These are phyloP conservation scores for Brassica rapa DNA, from an alignment of 345 rosid species.

Conservation along the genomic window DNA sequence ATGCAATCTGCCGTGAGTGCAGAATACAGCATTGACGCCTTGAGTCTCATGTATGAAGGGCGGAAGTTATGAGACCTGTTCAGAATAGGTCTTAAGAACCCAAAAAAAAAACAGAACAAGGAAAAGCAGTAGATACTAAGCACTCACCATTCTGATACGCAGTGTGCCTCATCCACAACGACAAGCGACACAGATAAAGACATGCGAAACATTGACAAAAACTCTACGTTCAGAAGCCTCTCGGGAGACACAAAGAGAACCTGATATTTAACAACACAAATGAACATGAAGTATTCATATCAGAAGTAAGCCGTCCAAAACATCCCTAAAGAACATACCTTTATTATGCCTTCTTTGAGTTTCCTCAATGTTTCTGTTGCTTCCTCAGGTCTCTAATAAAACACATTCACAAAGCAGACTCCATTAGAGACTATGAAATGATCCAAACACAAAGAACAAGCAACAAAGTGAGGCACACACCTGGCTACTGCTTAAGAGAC, in stretches of 20 bases:
- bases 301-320: not conserved
- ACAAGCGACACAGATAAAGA: constrained; percentile 62
- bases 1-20: constrained; percentile 66
- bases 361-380: constrained; percentile 65
- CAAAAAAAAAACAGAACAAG: not conserved
- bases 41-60: constrained; percentile 93
- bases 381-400: constrained; percentile 71
- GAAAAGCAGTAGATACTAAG: constrained; percentile 9
- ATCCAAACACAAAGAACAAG: not conserved
- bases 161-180: constrained; percentile 98
- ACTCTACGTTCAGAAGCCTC: constrained; percentile 74
- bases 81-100: constrained; percentile 25
- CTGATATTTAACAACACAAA: constrained; percentile 44
- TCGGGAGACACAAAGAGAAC: constrained; percentile 98
- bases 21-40: constrained; percentile 75
- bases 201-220: constrained; percentile 60
- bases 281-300: constrained; percentile 12
- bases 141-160: constrained; percentile 96
- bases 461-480: constrained; percentile 37
- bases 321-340: constrained; percentile 42
- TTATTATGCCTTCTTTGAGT: constrained; percentile 68
- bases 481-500: constrained; percentile 81
- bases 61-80: constrained; percentile 97
- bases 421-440: constrained; percentile 2
- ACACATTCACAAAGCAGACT: constrained; percentile 1